Conservation (phyloP, 2,329 filamentous ascomycete species). For the Pseudogymnoascus sp. region DNA sequence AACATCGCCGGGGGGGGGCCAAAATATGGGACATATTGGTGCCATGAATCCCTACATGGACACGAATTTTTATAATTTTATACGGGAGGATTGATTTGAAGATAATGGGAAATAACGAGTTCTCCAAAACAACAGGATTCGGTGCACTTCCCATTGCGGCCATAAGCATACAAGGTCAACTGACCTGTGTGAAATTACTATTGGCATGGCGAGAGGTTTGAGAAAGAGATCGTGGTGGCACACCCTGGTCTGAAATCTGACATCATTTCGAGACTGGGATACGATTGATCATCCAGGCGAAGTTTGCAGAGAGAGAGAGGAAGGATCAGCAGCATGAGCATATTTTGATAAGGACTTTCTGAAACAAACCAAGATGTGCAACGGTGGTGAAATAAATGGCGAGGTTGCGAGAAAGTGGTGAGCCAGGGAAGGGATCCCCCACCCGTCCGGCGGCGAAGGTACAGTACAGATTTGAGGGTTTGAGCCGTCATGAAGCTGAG, state of each 20-base stretch:
- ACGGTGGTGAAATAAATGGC: slow-evolving; percentile 3
- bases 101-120: neutral
- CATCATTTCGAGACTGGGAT: slow-evolving; percentile 6
- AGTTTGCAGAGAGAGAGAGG: too few species aligned
- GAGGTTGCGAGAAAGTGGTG: neutral
- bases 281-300: neutral
- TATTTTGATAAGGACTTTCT: slow-evolving; percentile 2
- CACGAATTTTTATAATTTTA: neutral
- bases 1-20: neutral
- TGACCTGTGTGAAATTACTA: neutral
- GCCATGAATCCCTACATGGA: neutral
- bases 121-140: neutral
- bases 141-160: neutral
- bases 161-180: neutral
- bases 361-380: slow-evolving; percentile 7
- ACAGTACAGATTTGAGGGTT: neutral
- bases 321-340: neutral
- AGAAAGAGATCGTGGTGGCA: slow-evolving; percentile 1
- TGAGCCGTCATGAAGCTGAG: slow-evolving; percentile 2
- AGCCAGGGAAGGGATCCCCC: neutral
- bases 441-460: neutral
- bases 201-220: neutral
- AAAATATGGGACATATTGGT: too few species aligned
- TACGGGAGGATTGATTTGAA: neutral
- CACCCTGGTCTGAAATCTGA: slow-evolving; percentile 1